Base-by-base conservation (phyloP, 1,284 basidiomycete genomes). In the Marasmius fiardii region DNA sequence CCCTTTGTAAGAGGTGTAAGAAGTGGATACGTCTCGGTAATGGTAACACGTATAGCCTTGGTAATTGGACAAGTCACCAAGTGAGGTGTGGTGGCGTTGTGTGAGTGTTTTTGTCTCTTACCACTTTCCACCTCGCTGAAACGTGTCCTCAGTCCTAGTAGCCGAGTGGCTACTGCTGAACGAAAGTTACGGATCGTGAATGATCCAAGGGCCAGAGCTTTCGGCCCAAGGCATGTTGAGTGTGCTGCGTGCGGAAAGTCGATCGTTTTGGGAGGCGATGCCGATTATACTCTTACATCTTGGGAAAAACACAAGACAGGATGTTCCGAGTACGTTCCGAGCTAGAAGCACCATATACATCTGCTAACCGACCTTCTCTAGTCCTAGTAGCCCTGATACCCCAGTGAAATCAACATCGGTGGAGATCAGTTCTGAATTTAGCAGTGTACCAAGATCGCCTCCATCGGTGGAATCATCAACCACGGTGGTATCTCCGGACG, bases 231-330 rank as follows among this genome's bases (percentile, higher is more conserved):
- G 33, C 68, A 66, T 54, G 77, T 86, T 20, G 71, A 75, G 24
- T 88, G 85, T 65, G 67, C 66, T n/a, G 61, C 69, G 4, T 88
- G 86, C 65, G 69, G 72, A 23, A 60, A 55, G 18, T 68, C 63
- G 48, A 69, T 88, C 51, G 57, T 60, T 7, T 66, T 83, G 50
- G 73, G 71, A 39, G 74, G 77, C 5, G 75, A 76, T 34, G 70
- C 69, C 16, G 81, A 86, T 28, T 87, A 82, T 59, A 78, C 82
- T 59, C 65, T 86, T 53, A 71, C 74, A 10, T 74, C 67, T 52
- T 88, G 86, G 86, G 73, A 79, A 35, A 73, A 74, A 44, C 85
- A 88, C 63, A 88, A 87, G 66, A 56, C 61, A 11, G 65, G 60
- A 5, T 87, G 84, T 65, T 64, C 69, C 48, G 68, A 67, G 80